Evolutionary conservation across 345 rosid genomes (phyloP), one percentile per base, ranked within the genome.

Genomic region (Brassica incana): DNA sequence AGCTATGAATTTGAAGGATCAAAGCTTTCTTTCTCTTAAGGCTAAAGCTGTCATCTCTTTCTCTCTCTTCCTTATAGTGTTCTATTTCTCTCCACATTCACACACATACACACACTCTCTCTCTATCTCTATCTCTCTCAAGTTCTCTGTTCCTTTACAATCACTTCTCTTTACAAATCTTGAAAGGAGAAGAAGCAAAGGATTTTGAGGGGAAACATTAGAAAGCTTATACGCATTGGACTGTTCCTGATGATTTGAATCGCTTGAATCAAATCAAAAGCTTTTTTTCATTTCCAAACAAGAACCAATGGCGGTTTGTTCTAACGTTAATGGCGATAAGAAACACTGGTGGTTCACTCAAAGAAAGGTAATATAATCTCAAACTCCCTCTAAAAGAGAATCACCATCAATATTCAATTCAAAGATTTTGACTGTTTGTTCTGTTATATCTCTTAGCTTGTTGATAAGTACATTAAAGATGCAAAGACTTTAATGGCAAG

Each of bases 301-400:
- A 32, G 5, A 30, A 32, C 20, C 69, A 75, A 71, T 59, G 76
- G 56, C 89, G 76, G 91, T 79, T 7, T 78, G 56, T 76, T 69
- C 78, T 52, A 78, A 73, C 69, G 76, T 70, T 25, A 75, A 32
- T 80, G 75, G 79, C n/a, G 93, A 91, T 20, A 93, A 84, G 86
- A 91, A 88, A 68, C 95, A 87, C 78, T 93, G 98, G 97, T 95
- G 99, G 99, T 92, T 92, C 77, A 90, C 83, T 81, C 90, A 91
- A 73, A 79, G 95, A 68, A 95, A 89, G 97, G 99, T 90, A 71
- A 61, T 8, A 16, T 6, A 64, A 1, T 29, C 2, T 9, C 27
- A 3, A 58, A 8, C 3, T 6, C 8, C 50, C 33, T 43, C 45
- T 54, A 54, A 6, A 2, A 2, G 38, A 48, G 16, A 38, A 67